These are phyloP conservation scores for Globisporangium yorkense DNA, from an alignment of 352 stramenopile species.

Conservation along the genomic window DNA sequence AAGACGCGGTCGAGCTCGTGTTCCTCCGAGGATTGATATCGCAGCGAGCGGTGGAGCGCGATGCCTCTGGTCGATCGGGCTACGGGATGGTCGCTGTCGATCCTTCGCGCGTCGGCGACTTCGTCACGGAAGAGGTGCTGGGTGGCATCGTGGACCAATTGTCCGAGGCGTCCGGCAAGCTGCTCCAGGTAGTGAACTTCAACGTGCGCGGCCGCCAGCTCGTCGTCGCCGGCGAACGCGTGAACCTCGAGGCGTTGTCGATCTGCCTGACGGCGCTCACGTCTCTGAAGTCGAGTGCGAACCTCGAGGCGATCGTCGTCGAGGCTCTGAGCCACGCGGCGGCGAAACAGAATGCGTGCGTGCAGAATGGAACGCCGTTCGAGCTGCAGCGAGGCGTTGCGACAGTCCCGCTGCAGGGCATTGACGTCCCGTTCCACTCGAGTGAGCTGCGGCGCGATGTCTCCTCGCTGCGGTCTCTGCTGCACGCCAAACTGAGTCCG, in stretches of 20 bases:
- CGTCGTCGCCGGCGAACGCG: slow-evolving; percentile 76
- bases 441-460: slow-evolving; percentile 77
- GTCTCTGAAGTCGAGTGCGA: slow-evolving; percentile 33
- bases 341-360: slow-evolving; percentile 53
- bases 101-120: slow-evolving; percentile 58
- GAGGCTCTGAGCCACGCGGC: slow-evolving; percentile 52
- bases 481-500: slow-evolving; percentile 66
- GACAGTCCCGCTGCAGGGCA: slow-evolving; percentile 85
- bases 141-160: slow-evolving; percentile 71
- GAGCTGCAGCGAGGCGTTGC: slow-evolving; percentile 52
- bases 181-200: slow-evolving; percentile 87
- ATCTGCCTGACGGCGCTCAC: slow-evolving; percentile 46
- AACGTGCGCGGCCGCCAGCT: slow-evolving; percentile 85
- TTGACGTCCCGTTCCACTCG: slow-evolving; percentile 90
- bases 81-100: slow-evolving; percentile 87
- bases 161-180: slow-evolving; percentile 44
- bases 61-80: slow-evolving; percentile 63
- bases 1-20: slow-evolving; percentile 77
- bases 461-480: slow-evolving; percentile 66
- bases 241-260: slow-evolving; percentile 78
- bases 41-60: slow-evolving; percentile 54
- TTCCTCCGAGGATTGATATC: slow-evolving; percentile 76
- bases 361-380: slow-evolving; percentile 50
- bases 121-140: slow-evolving; percentile 68
- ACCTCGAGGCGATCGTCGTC: slow-evolving; percentile 43